These are phyloP conservation scores for Eucalyptus grandis DNA, from an alignment of 345 rosid species.

Conservation along the genomic window DNA sequence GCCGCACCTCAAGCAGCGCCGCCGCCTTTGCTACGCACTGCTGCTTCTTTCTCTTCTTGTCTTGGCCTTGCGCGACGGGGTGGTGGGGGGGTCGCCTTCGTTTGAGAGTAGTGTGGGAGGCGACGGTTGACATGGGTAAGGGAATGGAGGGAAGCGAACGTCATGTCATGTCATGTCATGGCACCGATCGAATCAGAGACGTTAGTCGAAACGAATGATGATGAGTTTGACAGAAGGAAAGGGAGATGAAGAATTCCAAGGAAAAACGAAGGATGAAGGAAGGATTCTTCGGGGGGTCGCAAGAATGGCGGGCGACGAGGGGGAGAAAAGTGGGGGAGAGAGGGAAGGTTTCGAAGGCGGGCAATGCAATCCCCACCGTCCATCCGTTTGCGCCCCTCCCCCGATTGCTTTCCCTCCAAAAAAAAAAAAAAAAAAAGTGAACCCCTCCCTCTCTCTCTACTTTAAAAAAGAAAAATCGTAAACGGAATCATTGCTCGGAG, in stretches of 20 bases:
- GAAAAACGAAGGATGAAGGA: no score
- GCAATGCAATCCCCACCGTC: no score
- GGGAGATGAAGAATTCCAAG: neutral
- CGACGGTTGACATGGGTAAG: neutral
- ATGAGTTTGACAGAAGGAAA: neutral
- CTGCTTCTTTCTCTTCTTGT: neutral
- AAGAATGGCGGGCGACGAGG: no score
- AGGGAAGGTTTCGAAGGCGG: no score
- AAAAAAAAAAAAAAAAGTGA: no score
- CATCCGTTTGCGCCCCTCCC: no score
- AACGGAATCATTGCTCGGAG: no score
- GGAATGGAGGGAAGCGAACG: neutral
- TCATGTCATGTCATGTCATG: neutral
- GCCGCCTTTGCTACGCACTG: neutral
- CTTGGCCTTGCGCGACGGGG: neutral
- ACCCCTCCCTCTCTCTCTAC: no score
- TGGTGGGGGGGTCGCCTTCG: neutral
- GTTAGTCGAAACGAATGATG: neutral
- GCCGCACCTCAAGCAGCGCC: slow-evolving; percentile 13
- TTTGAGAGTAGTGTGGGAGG: neutral
- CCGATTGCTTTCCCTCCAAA: no score
- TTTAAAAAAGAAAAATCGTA: no score
- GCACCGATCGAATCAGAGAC: neutral
- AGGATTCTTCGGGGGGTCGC: no score
- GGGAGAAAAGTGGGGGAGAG: no score